phyloP scores from a whole-genome alignment of 2,329 filamentous ascomycete species.

The Juglanconis sp. region DNA sequence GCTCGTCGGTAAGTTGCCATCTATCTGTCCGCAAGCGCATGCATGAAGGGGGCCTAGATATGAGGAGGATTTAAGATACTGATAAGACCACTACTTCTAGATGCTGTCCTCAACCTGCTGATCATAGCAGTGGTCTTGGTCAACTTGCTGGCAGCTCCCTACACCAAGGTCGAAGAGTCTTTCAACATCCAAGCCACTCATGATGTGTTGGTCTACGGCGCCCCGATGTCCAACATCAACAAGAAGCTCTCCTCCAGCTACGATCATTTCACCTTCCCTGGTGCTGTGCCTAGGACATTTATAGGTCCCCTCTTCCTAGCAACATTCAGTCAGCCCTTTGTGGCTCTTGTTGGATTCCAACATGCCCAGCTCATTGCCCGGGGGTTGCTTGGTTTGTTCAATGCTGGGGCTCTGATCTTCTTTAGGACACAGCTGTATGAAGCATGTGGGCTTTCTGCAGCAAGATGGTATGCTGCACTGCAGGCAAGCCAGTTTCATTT shows the following conservation, averaged over 20 bases:
- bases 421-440: slow-evolving; percentile 62
- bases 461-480: slow-evolving; percentile 76
- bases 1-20: background rate
- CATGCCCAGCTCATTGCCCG: slow-evolving; percentile 65
- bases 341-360: slow-evolving; percentile 53
- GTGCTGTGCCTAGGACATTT: slow-evolving; percentile 88
- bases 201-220: slow-evolving; percentile 80
- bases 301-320: slow-evolving; percentile 76
- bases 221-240: slow-evolving; percentile 56
- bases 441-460: slow-evolving; percentile 66
- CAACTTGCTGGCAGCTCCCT: slow-evolving; percentile 74
- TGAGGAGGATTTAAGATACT: background rate
- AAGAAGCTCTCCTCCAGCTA: slow-evolving; percentile 61
- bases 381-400: slow-evolving; percentile 72
- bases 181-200: slow-evolving; percentile 95
- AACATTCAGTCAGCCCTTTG: slow-evolving; percentile 64
- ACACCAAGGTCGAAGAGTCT: slow-evolving; percentile 97
- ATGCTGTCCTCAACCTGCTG: slow-evolving; percentile 48
- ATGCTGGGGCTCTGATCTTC: slow-evolving; percentile 64
- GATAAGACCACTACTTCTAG: slow-evolving; percentile 30
- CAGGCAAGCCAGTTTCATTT: slow-evolving; percentile 87
- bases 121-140: slow-evolving; percentile 62
- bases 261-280: slow-evolving; percentile 88
- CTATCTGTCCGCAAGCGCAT: too few species aligned
- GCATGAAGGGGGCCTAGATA: too few species aligned